Evolutionary conservation across 768 basidiomycete genomes (phyloP), one percentile per base, ranked within the genome.

Genomic region (Auricularia sp.): DNA sequence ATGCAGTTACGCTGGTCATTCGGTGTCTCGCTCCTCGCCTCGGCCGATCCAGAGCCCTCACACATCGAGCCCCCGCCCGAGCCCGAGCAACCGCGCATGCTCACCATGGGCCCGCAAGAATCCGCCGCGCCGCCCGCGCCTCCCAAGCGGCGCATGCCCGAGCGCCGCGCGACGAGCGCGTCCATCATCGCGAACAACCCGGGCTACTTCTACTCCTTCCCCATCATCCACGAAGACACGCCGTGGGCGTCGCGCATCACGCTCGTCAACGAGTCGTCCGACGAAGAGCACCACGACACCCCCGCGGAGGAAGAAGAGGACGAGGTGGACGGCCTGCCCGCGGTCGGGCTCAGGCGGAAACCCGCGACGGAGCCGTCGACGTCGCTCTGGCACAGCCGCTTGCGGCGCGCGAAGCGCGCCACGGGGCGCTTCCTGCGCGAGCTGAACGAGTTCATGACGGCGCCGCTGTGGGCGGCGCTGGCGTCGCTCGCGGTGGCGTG

Each of bases 1-100:
- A 42, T 16, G 54, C 18, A 92, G 92, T 76, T 97, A 36, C 88
- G 95, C 16, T 98, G 96, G 90, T 94, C 92, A 63, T 92, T 90
- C 73, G 94, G 94, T 21, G 88, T 97, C n/a, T 83, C 82, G 62
- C 79, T 96, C 0, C 81, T 97, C 7, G 82, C 90, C 0, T 83
- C 83, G 65, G 88, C 90, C 2, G 90, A 92, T 65, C 78, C 81
- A 8, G 81, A 82, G 45, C 8, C n/a, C 47, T 3, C 42, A n/a
- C 62, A 69, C 3, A 65, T 67, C 13, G 64, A 73, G 8, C 62
- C 66, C 34, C 64, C 65, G 1, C 37, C 63, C 18, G 63, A 68
- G 47, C 29, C 51, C 35, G 54, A 16, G 33, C 54, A 61, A 21
- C 63, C 63, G 34, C 37, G 54, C 51, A 65, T 68, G 14, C 14